phyloP scores from a whole-genome alignment of 1,284 basidiomycete species.

The Ustilago bromivora region DNA sequence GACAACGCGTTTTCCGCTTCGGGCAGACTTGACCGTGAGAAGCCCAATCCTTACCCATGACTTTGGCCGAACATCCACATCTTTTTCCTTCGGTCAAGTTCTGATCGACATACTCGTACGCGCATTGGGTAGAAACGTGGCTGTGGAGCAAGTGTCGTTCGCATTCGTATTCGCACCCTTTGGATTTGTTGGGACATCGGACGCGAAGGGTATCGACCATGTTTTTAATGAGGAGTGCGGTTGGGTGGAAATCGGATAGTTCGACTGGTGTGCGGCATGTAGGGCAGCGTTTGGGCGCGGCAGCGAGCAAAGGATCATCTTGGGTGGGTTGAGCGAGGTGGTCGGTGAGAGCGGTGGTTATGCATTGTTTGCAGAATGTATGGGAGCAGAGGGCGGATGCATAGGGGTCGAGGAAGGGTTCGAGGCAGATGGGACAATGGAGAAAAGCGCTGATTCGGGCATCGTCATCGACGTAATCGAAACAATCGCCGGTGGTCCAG shows the following conservation, averaged over 20 bases:
- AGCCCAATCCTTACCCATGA: slow-evolving; percentile 59
- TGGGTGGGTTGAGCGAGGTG: not conserved
- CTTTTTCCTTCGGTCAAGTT: slow-evolving; percentile 29
- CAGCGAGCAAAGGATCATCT: not conserved
- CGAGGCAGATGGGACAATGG: slow-evolving; percentile 49
- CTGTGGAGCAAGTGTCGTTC: slow-evolving; percentile 45
- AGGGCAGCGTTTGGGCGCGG: slow-evolving; percentile 31
- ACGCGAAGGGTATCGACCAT: slow-evolving; percentile 60
- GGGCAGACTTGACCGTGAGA: slow-evolving; percentile 35
- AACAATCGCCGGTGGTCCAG: slow-evolving; percentile 45
- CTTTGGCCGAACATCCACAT: slow-evolving; percentile 53
- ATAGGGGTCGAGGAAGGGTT: slow-evolving; percentile 54
- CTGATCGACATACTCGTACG: slow-evolving; percentile 51
- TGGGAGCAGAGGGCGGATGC: slow-evolving; percentile 49
- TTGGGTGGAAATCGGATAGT: slow-evolving; percentile 40
- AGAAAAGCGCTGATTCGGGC: slow-evolving; percentile 42
- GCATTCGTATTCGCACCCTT: slow-evolving; percentile 50
- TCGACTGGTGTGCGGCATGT: slow-evolving; percentile 43
- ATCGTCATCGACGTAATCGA: slow-evolving; percentile 44
- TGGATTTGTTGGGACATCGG: slow-evolving; percentile 47
- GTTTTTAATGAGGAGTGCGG: slow-evolving; percentile 55
- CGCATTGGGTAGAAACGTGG: slow-evolving; percentile 47
- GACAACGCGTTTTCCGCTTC: slow-evolving; percentile 34
- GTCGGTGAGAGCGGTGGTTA: slow-evolving; percentile 38
- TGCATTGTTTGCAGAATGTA: slow-evolving; percentile 58